Conservation (phyloP, 495 filamentous ascomycete species). For the Sabuloglossum arenarium region DNA sequence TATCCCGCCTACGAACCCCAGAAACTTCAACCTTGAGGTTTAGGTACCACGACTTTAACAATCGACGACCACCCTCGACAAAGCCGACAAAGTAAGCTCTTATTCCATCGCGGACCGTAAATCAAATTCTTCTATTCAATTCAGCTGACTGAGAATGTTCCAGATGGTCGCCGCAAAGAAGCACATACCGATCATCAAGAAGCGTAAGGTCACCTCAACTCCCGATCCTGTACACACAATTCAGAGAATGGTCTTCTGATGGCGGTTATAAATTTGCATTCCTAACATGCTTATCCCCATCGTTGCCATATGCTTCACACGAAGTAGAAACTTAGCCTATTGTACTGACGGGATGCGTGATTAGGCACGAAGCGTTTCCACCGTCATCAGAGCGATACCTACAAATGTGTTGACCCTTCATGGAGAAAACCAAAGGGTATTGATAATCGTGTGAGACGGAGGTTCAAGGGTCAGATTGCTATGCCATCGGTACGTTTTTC, state of each 20-base stretch:
- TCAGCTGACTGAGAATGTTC: conserved; percentile 14
- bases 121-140: not conserved
- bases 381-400: conserved; percentile 92
- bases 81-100: conserved; percentile 25
- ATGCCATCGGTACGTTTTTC: conserved; percentile 83
- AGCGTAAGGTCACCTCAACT: conserved; percentile 48
- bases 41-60: not conserved
- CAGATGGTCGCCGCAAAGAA: conserved; percentile 98
- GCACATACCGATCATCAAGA: conserved; percentile 98
- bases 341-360: conserved; percentile 4
- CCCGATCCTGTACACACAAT: not conserved
- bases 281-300: not conserved
- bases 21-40: too few relatives aligned
- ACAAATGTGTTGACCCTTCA: conserved; percentile 63
- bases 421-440: conserved; percentile 99
- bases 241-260: not conserved
- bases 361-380: conserved; percentile 74
- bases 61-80: conserved; percentile 21
- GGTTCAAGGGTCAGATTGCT: conserved; percentile 82
- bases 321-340: not conserved
- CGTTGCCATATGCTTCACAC: not conserved
- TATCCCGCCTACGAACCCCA: not conserved
- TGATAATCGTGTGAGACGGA: conserved; percentile 75
- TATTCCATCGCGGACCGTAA: not conserved
- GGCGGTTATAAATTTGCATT: not conserved